These are phyloP conservation scores for Marchantia paleacea DNA, from an alignment of 225 moss, liverwort and hornwort genomes.

Conservation along the genomic window DNA sequence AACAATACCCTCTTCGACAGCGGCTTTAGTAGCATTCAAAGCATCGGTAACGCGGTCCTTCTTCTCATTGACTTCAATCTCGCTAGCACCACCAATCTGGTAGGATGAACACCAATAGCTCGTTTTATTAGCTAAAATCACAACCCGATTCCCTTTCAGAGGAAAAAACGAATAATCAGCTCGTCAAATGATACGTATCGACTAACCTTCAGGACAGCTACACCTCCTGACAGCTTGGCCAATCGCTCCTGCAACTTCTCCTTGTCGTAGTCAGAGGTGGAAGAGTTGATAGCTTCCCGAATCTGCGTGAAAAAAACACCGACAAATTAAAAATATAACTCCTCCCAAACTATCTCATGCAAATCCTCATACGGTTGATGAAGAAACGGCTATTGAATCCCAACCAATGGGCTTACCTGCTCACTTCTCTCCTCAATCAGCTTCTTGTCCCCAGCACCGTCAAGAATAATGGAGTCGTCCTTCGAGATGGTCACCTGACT, in stretches of 20 bases:
- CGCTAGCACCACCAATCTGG: slow-evolving; percentile 93
- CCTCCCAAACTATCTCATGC: no score
- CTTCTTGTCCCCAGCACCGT: slow-evolving; percentile 75
- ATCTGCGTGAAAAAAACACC: slow-evolving; percentile 39
- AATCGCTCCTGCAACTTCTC: slow-evolving; percentile 92
- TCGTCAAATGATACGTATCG: no score
- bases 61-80: slow-evolving; percentile 92
- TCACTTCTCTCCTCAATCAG: slow-evolving; percentile 77
- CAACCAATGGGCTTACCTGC: slow-evolving; percentile 41
- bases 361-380: no score
- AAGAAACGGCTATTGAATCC: no score
- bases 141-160: not conserved
- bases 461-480: slow-evolving; percentile 88
- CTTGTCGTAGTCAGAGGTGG: slow-evolving; percentile 94
- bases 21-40: slow-evolving; percentile 89
- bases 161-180: not conserved
- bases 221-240: slow-evolving; percentile 94
- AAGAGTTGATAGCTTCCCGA: slow-evolving; percentile 68
- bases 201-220: slow-evolving; percentile 87
- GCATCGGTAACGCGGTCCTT: slow-evolving; percentile 93
- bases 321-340: not conserved
- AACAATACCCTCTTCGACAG: slow-evolving; percentile 91
- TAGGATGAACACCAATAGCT: not conserved
- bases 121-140: not conserved
- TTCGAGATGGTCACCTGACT: slow-evolving; percentile 72